Evolutionary conservation across 1,284 basidiomycete species (phyloP), one percentile per base, ranked within the genome.

Genomic region (Chalciporus sp.): DNA sequence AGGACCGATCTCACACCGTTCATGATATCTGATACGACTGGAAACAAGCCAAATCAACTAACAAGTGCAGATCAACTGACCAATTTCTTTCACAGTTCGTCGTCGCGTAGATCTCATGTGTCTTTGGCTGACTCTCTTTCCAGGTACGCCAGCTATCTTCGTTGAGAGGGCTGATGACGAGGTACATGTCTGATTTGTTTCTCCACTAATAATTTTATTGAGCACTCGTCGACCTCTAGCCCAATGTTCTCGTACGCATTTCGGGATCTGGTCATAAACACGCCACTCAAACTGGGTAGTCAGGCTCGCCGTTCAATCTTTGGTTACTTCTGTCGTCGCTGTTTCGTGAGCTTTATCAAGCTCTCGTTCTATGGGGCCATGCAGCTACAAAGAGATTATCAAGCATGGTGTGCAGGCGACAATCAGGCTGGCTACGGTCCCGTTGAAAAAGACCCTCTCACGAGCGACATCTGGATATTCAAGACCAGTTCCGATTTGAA

Each of bases 311-410:
- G 88, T n/a, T 92, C 90, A 1, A 71, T 90, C 29, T 90, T 92
- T 67, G 90, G 90, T 3, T 88, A 83, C 61, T 92, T 92, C 61
- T 84, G 80, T 61, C 84, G 90, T 47, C 79, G 90, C 42, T 90
- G 86, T 63, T 85, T 79, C 57, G 76, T 90, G 47, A 85, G 80
- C 61, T 92, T 86, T 67, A 66, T 80, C 59, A 92, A 92, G 64
- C 74, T 92, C 5, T 89, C 89, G 0, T 89, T 86, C 59, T 76
- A 79, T 49, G 89, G 85, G 5, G 74, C 88, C 17, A 74, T 79
- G 42, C 80, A 80, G 55, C 76, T 92, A 31, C 81, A 82, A 56
- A 69, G 72, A 44, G 84, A 90, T 61, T 90, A 88, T 63, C 71
- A 78, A 53, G 69, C 75, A 4, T 92, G 90, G 90, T 75, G 80